Percentiles rank a stretch among this genome's conserved stretches.
Evolutionary conservation across 352 stramenopile genomes (phyloP).

Genomic region (Phytophthora chlamydospora): DNA sequence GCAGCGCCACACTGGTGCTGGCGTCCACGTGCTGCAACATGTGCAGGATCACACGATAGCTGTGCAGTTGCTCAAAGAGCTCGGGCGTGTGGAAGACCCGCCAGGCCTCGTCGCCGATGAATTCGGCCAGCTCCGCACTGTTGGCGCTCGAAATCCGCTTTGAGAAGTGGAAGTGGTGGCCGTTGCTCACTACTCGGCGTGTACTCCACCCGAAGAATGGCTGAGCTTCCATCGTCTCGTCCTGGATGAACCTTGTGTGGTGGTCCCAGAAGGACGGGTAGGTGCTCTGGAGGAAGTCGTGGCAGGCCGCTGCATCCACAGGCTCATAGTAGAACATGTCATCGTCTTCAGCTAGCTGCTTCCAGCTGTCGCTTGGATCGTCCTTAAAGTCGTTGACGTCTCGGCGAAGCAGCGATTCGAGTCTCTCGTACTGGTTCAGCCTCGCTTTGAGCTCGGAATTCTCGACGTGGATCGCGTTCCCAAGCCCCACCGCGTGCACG

Average conservation of each 20-base stretch:
- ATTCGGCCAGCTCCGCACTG: constrained; percentile 6
- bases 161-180: constrained; percentile 44
- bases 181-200: constrained; percentile 14
- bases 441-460: constrained; percentile 12
- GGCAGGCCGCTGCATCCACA: constrained; percentile 17
- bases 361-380: constrained; percentile 1
- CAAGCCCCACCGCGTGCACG: constrained; percentile 14
- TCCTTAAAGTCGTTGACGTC: constrained; percentile 7
- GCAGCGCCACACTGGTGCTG: constrained; percentile 31
- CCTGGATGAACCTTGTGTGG: constrained; percentile 18
- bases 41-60: constrained; percentile 22
- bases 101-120: constrained; percentile 34
- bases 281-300: constrained; percentile 14
- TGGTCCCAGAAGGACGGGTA: constrained; percentile 23
- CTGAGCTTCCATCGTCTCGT: constrained; percentile 5
- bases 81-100: constrained; percentile 32
- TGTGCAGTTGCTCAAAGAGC: constrained; percentile 35
- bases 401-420: constrained; percentile 25
- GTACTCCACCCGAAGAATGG: constrained; percentile 39
- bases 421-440: constrained; percentile 28
- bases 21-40: constrained; percentile 40
- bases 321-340: constrained; percentile 44
- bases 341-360: constrained; percentile 36
- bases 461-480: constrained; percentile 27
- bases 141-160: constrained; percentile 28